Base-by-base conservation (phyloP, 495 filamentous ascomycete genomes). In the Saxophila tyrrhenica region DNA sequence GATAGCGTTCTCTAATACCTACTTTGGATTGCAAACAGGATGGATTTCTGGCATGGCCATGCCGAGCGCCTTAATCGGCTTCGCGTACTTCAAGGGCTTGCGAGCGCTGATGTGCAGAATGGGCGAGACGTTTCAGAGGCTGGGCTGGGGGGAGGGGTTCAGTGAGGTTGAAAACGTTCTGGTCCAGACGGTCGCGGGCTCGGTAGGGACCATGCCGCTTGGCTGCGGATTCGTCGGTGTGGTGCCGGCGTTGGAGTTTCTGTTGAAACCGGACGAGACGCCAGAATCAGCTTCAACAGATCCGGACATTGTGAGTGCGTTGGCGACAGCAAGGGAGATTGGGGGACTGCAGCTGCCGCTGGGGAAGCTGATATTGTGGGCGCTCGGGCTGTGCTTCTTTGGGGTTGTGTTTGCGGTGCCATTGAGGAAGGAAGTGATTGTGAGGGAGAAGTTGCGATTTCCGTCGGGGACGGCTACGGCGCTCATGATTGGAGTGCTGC, bases 341-440 rank as follows among this genome's bases (percentile, higher is more conserved):
- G 60, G 60, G n/a, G 58, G 58, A 1, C 62, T 98, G 21, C 69
- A 74, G 48, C 64, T 97, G 5, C 76, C 79, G 17, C 75, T 86
- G 59, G 77, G 81, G 69, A 87, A 89, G 62, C 64, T 95, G 52
- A 82, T 92, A 17, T 65, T 96, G 0, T 97, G 94, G 92, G 82
- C 84, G 39, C 62, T 97, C 54, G 92, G 92, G 0, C 78, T 97
- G 35, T 94, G 87, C 60, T 86, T 95, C 57, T 99, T 97, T 63
- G 92, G 92, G 0, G 92, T 96, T 0, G 85, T 97, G 2, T 95
- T 98, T 72, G 92, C 89, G 0, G 92, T 97, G 0, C 92, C 92
- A 0, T 63, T 85, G 51, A 70, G 90, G 50, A 84, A 80, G 56
- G 87, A 97, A 71, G 90, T 97, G 19, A 88, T 99, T 47, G 85